Base-by-base conservation (phyloP, 306 rosid genomes). In the Cyclanthera cordifolia region DNA sequence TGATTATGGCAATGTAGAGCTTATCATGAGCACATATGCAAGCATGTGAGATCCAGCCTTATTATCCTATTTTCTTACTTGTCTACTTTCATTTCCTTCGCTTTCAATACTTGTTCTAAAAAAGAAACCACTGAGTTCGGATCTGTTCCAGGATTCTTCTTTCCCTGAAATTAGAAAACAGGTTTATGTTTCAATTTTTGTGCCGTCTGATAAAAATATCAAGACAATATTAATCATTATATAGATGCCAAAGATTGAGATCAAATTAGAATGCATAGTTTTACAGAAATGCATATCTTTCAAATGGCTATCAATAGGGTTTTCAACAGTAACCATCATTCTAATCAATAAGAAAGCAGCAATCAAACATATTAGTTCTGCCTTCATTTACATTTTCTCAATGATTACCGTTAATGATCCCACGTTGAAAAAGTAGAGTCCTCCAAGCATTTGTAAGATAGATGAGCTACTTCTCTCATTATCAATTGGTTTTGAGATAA, bases 61-160 rank as follows among this genome's bases (percentile, higher is more conserved):
- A 15, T 3, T 25, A 46, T 56, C 19, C 67, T 43, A 12, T 55
- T 24, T 24, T 61, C 75, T 56, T 56, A 92, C 98, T 86, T 93
- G 88, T 93, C 99, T 63, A 89, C 90, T 83, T 87, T 85, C 90
- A 90, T 93, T 80, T 86, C 94, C 84, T 82, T 82, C 69, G 96
- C 96, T 68, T 71, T 71, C 88, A 76, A 60, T 73, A 90, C 99
- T 83, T 83, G 82, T 28, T 76, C 53, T 70, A 93, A 77, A 82
- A 93, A 93, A 34, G 80, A 73, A 81, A 79, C 61, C 74, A 90
- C 99, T 8, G 96, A 67, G 24, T 58, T 75, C 56, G 24, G 32
- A 57, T 89, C 91, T 24, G 99, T 90, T 61, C 96, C 96, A 0
- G 99, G 99, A 80, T 93, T 93, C 82, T 69, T 89, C 94, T 90